Base-by-base conservation (phyloP, 768 basidiomycete genomes). In the Gloeostereum incarnatum region DNA sequence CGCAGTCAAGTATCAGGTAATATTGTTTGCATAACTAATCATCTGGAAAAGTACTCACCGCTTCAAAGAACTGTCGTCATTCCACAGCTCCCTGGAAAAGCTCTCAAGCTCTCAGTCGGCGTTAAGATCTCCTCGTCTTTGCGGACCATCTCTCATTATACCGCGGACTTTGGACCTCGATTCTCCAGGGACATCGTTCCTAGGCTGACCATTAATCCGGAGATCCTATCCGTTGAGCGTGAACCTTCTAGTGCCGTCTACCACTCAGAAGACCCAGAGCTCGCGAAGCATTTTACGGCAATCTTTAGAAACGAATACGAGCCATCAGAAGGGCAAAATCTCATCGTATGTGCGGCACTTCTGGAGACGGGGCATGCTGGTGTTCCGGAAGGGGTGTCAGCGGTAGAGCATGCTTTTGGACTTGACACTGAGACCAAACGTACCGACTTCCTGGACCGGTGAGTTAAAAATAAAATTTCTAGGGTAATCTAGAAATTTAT, bases 101-200 rank as follows among this genome's bases (percentile, higher is more conserved):
- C 71, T 6, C 48, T 75, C 10, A 78, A 76, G 45, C 46, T 76
- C 19, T 60, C 73, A 5, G 62, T 78, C 39, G 71, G 70, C 10
- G 71, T 76, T 39, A 72, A 68, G 43, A 71, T 78, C 41, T 75
- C 75, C 14, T 78, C 74, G 16, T 60, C 71, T 1, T 54, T 76
- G 31, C 60, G 75, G 36, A 78, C 75, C 3, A 73, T 78, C 36
- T 74, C 75, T 30, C 75, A 75, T 46, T 74, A 66, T 42, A 74
- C 73, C 2, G 69, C 74, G 18, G 58, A 72, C 46, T 69, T 75
- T 45, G 73, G 71, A 2, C 73, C 73, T 17, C 70, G 72, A 5
- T 78, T 78, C 45, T 73, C 72, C 19, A 42, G 51, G 5, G 63
- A 69, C 1, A 51, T 76, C 21, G 56, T 76, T 19, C 69, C 74